Conservation (phyloP, 176 grass and related monocot genomes). For the Sorghum bicolor region Sorghum_bicolor_NCBIv3 NC_012870.2:69699001-69699500, state of each 20-base stretch:
- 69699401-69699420: neutral
- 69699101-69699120: neutral
- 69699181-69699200: neutral
- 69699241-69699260: neutral
- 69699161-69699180: neutral
- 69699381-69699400: neutral
- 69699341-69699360: neutral
- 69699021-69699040: neutral
- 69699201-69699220: neutral
- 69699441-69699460: neutral
- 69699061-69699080: neutral
- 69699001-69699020: neutral
- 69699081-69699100: neutral
- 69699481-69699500: constrained; percentile 94
- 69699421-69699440: neutral
- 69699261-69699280: neutral
- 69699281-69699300: neutral
- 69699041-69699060: neutral
- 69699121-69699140: neutral
- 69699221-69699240: neutral
- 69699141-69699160: neutral
- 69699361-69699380: too few relatives aligned
- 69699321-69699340: neutral
- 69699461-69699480: neutral
- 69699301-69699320: neutral